Percentiles rank a stretch among this genome's conserved stretches.
Conservation (phyloP, 2,329 filamentous ascomycete genomes). For the Pseudogymnoascus sp. region DNA sequence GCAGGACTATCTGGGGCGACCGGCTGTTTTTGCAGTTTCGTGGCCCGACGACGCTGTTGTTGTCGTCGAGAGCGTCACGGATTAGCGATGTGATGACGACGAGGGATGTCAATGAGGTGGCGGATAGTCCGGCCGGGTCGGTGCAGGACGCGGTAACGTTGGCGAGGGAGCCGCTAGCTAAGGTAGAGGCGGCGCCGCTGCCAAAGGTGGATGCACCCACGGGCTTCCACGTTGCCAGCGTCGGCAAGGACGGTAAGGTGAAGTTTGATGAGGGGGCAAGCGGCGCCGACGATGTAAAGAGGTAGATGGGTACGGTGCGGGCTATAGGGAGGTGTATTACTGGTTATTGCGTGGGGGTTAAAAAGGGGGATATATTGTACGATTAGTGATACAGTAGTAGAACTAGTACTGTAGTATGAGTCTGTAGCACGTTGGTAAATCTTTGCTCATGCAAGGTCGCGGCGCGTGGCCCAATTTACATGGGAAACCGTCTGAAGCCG, state of each 20-base stretch:
- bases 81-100: conserved; percentile 70
- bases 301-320: background rate
- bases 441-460: background rate
- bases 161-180: conserved; percentile 33
- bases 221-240: conserved; percentile 48
- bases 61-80: conserved; percentile 79
- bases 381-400: background rate
- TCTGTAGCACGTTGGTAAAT: background rate
- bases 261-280: conserved; percentile 36
- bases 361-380: conserved; percentile 1
- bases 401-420: conserved; percentile 1
- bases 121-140: conserved; percentile 68
- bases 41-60: conserved; percentile 75
- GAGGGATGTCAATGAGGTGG: conserved; percentile 83
- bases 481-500: background rate
- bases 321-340: background rate
- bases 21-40: conserved; percentile 84
- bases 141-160: conserved; percentile 52
- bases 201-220: conserved; percentile 32
- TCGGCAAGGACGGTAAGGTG: conserved; percentile 58
- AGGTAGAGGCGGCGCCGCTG: conserved; percentile 22
- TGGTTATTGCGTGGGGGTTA: background rate
- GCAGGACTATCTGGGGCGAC: conserved; percentile 88
- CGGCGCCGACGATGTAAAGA: background rate
- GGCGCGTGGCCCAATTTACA: background rate